Evolutionary conservation across 441 rosid species (phyloP).

Genomic region (Sinapis alba): DNA sequence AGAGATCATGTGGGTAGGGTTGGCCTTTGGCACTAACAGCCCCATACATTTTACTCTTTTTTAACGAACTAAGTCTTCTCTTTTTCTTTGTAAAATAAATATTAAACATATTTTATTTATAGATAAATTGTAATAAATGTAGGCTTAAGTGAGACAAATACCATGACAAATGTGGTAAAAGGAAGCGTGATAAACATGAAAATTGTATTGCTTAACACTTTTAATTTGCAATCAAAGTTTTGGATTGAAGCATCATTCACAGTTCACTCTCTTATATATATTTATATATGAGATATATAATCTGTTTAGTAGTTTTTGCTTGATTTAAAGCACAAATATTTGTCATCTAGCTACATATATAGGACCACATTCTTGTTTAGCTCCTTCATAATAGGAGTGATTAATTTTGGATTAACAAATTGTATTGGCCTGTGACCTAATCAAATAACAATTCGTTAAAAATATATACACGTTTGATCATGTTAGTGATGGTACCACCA

Average conservation of each 20-base stretch:
- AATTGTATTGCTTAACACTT: conserved; percentile 9
- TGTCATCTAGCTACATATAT: not conserved
- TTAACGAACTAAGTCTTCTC: conserved; percentile 7
- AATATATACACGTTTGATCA: conserved; percentile 9
- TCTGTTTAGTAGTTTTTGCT: too few relatives aligned
- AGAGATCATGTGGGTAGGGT: conserved; percentile 37
- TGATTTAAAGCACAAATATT: not conserved
- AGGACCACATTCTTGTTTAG: not conserved
- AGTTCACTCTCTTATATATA: conserved; percentile 14
- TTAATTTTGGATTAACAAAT: not conserved
- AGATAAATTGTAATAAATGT: not conserved
- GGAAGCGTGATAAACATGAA: conserved; percentile 11
- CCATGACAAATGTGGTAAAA: not conserved
- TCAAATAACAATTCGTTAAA: not conserved
- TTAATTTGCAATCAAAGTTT: conserved; percentile 27
- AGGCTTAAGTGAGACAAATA: not conserved
- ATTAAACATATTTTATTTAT: too few relatives aligned
- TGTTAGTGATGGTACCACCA: conserved; percentile 28
- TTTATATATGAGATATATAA: not conserved
- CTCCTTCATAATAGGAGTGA: not conserved
- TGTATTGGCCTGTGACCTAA: not conserved
- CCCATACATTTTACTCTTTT: conserved; percentile 15
- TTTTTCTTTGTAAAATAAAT: not conserved
- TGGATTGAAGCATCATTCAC: conserved; percentile 27
- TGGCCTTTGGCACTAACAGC: conserved; percentile 28